Conservation (phyloP, 352 stramenopile genomes). For the Phytopythium helicoides region DNA sequence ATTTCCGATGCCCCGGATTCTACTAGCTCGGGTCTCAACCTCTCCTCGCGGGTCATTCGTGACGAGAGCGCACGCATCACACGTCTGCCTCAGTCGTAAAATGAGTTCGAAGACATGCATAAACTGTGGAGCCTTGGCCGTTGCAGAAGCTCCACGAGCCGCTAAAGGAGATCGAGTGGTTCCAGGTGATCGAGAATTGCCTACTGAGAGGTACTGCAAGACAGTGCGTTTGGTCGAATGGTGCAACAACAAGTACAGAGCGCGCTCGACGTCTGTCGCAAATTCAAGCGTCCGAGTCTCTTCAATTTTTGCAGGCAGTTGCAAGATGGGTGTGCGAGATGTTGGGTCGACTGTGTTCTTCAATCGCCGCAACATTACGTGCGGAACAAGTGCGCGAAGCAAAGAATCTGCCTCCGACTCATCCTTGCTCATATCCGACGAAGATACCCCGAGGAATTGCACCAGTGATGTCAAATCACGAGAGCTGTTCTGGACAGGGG, state of each 20-base stretch:
- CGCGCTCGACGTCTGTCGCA: slow-evolving; percentile 68
- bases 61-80: slow-evolving; percentile 65
- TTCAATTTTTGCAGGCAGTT: slow-evolving; percentile 60
- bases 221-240: slow-evolving; percentile 76
- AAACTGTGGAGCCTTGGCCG: slow-evolving; percentile 38
- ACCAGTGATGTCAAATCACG: slow-evolving; percentile 87
- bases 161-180: too few species aligned
- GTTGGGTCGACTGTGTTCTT: slow-evolving; percentile 65
- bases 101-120: slow-evolving; percentile 91
- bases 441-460: slow-evolving; percentile 70
- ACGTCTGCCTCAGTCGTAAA: slow-evolving; percentile 84
- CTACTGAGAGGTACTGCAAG: slow-evolving; percentile 64
- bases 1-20: slow-evolving; percentile 5
- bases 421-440: not conserved
- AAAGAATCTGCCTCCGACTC: not conserved
- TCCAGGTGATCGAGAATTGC: slow-evolving; percentile 24
- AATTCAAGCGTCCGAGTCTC: slow-evolving; percentile 56
- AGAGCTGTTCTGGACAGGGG: slow-evolving; percentile 86
- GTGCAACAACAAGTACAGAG: slow-evolving; percentile 78
- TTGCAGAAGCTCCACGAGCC: slow-evolving; percentile 6
- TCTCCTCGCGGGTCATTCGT: slow-evolving; percentile 43
- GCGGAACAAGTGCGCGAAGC: slow-evolving; percentile 70
- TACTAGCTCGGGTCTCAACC: slow-evolving; percentile 26
- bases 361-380: slow-evolving; percentile 80
- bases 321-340: slow-evolving; percentile 53